phyloP scores from a whole-genome alignment of 1,284 basidiomycete genomes.

The Takashimella tepidaria region DNA sequence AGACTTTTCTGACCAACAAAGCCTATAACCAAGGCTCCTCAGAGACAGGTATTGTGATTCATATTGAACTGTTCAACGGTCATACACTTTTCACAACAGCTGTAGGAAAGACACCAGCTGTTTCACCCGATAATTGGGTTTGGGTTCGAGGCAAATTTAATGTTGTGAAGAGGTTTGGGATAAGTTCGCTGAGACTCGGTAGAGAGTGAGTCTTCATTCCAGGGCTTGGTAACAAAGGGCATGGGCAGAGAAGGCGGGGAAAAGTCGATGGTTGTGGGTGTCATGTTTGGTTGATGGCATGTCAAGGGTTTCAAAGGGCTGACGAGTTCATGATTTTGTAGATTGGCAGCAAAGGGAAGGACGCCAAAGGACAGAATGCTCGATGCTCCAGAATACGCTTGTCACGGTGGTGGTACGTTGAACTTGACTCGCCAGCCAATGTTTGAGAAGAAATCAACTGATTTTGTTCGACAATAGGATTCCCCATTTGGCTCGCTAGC shows the following conservation, averaged over 20 bases:
- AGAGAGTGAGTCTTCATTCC: slow-evolving; percentile 24
- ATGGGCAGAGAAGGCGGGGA: background rate
- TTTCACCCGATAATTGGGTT: slow-evolving; percentile 38
- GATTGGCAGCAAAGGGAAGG: slow-evolving; percentile 22
- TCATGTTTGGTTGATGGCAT: no score
- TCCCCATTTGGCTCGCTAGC: slow-evolving; percentile 42
- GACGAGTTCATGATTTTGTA: slow-evolving; percentile 2
- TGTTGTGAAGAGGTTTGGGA: slow-evolving; percentile 37
- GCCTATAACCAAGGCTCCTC: slow-evolving; percentile 3
- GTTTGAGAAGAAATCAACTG: no score
- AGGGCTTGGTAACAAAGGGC: background rate
- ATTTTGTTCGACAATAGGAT: no score
- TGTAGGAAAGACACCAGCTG: slow-evolving; percentile 31
- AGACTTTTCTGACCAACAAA: slow-evolving; percentile 18
- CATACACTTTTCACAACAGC: slow-evolving; percentile 38
- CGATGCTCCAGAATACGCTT: slow-evolving; percentile 38
- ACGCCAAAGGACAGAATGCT: slow-evolving; percentile 29
- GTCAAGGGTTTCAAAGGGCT: no score
- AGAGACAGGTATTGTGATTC: slow-evolving; percentile 34
- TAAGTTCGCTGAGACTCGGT: slow-evolving; percentile 39
- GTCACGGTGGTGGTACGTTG: slow-evolving; percentile 42
- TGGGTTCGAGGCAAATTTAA: slow-evolving; percentile 44
- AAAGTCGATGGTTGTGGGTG: no score
- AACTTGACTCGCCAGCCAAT: no score
- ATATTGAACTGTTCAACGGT: slow-evolving; percentile 39